phyloP scores from a whole-genome alignment of 139 green algal genomes.

The Ulvella scutata region DNA sequence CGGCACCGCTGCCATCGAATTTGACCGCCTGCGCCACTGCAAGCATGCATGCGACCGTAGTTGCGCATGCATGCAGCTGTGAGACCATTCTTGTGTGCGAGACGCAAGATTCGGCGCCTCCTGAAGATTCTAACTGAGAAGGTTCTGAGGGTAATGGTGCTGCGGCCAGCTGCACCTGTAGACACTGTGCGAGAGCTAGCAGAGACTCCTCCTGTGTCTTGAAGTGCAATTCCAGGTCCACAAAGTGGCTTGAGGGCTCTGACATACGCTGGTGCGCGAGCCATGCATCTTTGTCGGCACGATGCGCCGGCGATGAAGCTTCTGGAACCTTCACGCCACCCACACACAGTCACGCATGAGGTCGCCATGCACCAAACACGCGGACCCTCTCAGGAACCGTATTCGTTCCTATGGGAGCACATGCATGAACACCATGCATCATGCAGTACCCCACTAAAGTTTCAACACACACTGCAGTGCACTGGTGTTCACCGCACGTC shows the following conservation, averaged over 20 bases:
- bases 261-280: neutral
- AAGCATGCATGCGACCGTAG: neutral
- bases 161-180: too few relatives aligned
- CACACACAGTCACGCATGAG: neutral
- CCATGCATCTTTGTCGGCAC: neutral
- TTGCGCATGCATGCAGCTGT: neutral
- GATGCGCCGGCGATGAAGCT: neutral
- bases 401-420: too few relatives aligned
- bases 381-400: neutral
- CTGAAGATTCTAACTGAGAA: too few relatives aligned
- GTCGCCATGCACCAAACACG: neutral
- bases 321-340: neutral
- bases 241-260: neutral
- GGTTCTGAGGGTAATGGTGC: too few relatives aligned
- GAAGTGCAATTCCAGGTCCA: too few relatives aligned
- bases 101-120: too few relatives aligned
- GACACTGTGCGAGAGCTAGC: too few relatives aligned
- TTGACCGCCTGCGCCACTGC: neutral
- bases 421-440: neutral
- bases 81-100: neutral
- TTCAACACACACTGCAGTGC: too few relatives aligned
- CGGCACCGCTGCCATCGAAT: neutral
- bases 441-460: too few relatives aligned
- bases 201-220: too few relatives aligned
- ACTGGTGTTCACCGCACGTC: too few relatives aligned